These are phyloP conservation scores for Karstenula rhodostoma DNA, from an alignment of 2,329 filamentous ascomycete genomes.

Conservation along the genomic window DNA sequence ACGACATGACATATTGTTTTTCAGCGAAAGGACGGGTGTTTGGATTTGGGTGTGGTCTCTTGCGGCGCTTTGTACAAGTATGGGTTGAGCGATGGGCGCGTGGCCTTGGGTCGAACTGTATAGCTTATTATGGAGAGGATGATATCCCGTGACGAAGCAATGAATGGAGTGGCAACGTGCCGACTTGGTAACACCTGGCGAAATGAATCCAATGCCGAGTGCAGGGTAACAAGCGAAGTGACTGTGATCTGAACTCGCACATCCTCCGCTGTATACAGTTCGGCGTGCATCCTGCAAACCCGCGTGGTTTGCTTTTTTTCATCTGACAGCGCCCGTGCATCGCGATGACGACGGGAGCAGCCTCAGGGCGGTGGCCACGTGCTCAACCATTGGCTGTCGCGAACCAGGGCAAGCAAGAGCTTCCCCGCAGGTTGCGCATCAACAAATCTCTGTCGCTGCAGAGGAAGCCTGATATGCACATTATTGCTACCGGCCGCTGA, in stretches of 20 bases:
- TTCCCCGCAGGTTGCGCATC: conserved; percentile 15
- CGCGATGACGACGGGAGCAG: conserved; percentile 17
- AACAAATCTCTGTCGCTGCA: conserved; percentile 7
- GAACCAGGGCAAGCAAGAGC: conserved; percentile 9
- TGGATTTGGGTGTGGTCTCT: neutral
- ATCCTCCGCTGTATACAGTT: neutral
- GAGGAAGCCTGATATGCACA: neutral
- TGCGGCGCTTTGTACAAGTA: conserved; percentile 9
- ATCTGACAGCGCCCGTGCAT: conserved; percentile 10
- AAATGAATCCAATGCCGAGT: too few species aligned
- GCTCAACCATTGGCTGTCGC: conserved; percentile 22
- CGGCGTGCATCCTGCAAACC: neutral
- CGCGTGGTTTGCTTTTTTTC: neutral
- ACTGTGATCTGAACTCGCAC: too few species aligned
- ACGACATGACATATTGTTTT: neutral
- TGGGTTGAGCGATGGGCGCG: neutral
- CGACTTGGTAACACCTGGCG: neutral
- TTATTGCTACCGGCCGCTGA: conserved; percentile 2
- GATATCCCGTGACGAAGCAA: conserved; percentile 1
- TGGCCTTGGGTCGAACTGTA: conserved; percentile 1
- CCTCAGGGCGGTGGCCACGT: conserved; percentile 12
- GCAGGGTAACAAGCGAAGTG: too few species aligned
- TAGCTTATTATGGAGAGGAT: conserved; percentile 3
- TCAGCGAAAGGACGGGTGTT: neutral
- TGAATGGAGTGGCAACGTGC: neutral